Evolutionary conservation across 768 basidiomycete genomes (phyloP).

Genomic region (Artomyces pyxidatus): DNA sequence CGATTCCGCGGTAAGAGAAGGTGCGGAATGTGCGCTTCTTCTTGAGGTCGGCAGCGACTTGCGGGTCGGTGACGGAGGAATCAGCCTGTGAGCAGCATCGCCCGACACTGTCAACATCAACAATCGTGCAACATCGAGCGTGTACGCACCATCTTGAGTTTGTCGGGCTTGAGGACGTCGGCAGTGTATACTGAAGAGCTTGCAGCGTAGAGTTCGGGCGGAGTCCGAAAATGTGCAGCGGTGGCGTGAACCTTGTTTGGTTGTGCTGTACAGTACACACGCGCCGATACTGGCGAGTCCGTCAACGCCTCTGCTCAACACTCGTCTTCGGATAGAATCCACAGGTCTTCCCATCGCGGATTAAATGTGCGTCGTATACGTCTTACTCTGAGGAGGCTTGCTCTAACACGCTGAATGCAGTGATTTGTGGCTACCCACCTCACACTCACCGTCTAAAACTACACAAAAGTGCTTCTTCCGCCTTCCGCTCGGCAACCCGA

Average conservation of each 20-base stretch:
- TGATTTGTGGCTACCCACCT: constrained; percentile 89
- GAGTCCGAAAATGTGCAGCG: constrained; percentile 20
- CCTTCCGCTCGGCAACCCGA: neutral
- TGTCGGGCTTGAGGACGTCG: constrained; percentile 3
- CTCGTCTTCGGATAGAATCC: constrained; percentile 72
- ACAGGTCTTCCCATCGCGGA: constrained; percentile 88
- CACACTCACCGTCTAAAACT: constrained; percentile 25
- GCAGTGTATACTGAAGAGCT: constrained; percentile 1
- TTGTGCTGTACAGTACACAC: constrained; percentile 54
- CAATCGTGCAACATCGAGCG: neutral
- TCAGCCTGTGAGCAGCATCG: constrained; percentile 52
- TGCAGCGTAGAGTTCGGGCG: constrained; percentile 16
- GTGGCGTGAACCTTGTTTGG: constrained; percentile 35
- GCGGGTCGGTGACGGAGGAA: constrained; percentile 78
- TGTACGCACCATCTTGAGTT: constrained; percentile 16
- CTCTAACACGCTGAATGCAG: constrained; percentile 29
- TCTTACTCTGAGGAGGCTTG: neutral
- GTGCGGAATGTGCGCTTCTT: constrained; percentile 98
- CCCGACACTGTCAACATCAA: constrained; percentile 2
- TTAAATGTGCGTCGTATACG: constrained; percentile 53
- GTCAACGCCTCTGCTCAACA: constrained; percentile 12
- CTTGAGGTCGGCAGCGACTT: constrained; percentile 94
- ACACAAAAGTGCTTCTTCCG: constrained; percentile 34
- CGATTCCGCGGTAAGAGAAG: constrained; percentile 96
- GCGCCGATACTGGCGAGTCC: neutral